A percentile compares a stretch with the other conserved stretches of the same genome.
Conservation (phyloP, 371 early-diverging fungal species). For the Rhizopus stolonifer region DNA sequence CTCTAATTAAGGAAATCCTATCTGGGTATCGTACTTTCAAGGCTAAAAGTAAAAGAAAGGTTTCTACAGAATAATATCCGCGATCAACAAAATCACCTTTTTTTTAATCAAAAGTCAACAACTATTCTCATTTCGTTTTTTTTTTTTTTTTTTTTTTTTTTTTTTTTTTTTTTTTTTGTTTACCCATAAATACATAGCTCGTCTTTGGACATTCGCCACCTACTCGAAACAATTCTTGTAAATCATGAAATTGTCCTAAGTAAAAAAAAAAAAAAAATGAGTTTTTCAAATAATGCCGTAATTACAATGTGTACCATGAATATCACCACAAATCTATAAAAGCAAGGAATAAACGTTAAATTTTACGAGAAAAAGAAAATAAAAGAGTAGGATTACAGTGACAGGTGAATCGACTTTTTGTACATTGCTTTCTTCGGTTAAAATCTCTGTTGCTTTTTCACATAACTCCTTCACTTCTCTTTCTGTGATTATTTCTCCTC, state of each 20-base stretch:
- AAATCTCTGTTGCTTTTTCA: slow-evolving; percentile 90
- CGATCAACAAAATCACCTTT: slow-evolving; percentile 99
- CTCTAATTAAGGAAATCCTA: slow-evolving; percentile 96
- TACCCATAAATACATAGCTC: slow-evolving; percentile 97
- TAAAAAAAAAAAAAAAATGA: neutral
- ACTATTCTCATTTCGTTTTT: too few relatives aligned
- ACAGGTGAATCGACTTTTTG: slow-evolving; percentile 96
- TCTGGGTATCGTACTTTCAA: slow-evolving; percentile 96
- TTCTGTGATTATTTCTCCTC: slow-evolving; percentile 92
- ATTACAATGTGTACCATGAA: slow-evolving; percentile 68
- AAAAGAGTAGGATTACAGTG: slow-evolving; percentile 65
- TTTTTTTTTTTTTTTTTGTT: slow-evolving; percentile 2
- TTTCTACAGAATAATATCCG: slow-evolving; percentile 98
- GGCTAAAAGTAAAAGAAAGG: slow-evolving; percentile 95
- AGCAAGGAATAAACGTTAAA: neutral
- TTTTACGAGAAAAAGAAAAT: neutral
- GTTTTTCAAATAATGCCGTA: slow-evolving; percentile 1
- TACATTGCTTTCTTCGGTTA: slow-evolving; percentile 95
- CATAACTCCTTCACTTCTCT: slow-evolving; percentile 92
- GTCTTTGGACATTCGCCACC: slow-evolving; percentile 97
- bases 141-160: neutral
- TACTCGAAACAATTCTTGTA: slow-evolving; percentile 92
- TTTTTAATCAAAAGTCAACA: too few relatives aligned
- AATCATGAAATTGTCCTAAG: slow-evolving; percentile 92
- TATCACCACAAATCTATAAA: slow-evolving; percentile 97